phyloP scores from a whole-genome alignment of 2,329 filamentous ascomycete genomes.

The Plenodomus biglobosus region DNA sequence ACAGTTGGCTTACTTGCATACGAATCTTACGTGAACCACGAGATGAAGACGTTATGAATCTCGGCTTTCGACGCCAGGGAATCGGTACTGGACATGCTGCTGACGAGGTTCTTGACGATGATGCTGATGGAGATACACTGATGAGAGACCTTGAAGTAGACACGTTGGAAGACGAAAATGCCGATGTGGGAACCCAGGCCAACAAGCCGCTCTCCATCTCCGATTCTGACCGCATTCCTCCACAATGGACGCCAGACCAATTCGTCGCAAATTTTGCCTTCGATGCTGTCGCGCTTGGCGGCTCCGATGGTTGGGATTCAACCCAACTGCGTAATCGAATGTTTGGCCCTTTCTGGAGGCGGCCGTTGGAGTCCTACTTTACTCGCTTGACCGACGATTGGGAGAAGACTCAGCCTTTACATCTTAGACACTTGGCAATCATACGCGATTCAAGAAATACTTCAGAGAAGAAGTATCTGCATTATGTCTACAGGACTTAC shows the following conservation, averaged over 20 bases:
- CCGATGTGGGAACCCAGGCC: conserved; percentile 24
- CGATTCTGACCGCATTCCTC: conserved; percentile 43
- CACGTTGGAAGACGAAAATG: conserved; percentile 23
- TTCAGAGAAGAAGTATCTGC: conserved; percentile 46
- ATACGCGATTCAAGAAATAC: conserved; percentile 57
- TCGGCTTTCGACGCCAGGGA: conserved; percentile 32
- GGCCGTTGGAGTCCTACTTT: conserved; percentile 57
- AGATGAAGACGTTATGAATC: conserved; percentile 38
- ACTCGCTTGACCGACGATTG: conserved; percentile 58
- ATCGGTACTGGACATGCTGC: conserved; percentile 8
- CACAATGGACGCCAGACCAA: conserved; percentile 59
- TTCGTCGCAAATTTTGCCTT: conserved; percentile 56
- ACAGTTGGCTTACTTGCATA: conserved; percentile 42
- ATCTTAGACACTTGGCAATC: conserved; percentile 59
- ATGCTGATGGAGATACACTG: conserved; percentile 32
- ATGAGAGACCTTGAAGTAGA: conserved; percentile 39
- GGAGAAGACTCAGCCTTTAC: conserved; percentile 59
- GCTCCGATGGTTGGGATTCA: conserved; percentile 54
- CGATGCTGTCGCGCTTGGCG: conserved; percentile 51
- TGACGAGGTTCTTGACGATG: conserved; percentile 31
- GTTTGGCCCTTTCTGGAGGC: conserved; percentile 56
- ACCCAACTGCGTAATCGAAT: conserved; percentile 42
- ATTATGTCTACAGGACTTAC: conserved; percentile 59
- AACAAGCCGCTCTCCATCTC: conserved; percentile 10
- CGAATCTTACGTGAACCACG: conserved; percentile 45